These are phyloP conservation scores for Salix caprea DNA, from an alignment of 345 rosid genomes.

Conservation along the genomic window DNA sequence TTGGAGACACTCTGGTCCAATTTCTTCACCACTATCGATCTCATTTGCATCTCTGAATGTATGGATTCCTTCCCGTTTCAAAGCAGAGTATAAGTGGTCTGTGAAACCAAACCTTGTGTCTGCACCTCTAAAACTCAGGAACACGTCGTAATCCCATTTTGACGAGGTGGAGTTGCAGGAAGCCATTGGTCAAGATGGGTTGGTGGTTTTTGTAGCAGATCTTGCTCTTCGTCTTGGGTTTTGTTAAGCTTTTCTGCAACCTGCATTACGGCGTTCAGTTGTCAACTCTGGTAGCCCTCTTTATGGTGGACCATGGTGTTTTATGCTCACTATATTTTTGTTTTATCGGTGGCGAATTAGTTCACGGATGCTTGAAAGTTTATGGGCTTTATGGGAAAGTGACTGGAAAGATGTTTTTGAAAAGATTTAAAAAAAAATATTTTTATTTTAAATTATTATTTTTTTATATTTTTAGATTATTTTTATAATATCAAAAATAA, in stretches of 20 bases:
- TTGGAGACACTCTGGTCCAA: neutral
- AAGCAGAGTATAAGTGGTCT: constrained; percentile 6
- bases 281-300: neutral
- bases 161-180: neutral
- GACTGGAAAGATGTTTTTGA: no score
- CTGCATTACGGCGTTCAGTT: neutral
- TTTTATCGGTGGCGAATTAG: no score
- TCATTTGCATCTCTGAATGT: neutral
- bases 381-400: no score
- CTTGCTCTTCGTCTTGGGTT: neutral
- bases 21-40: neutral
- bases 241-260: neutral
- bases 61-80: neutral
- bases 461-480: no score
- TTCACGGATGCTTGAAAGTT: no score
- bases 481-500: no score
- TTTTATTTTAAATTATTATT: no score
- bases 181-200: neutral
- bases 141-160: constrained; percentile 7
- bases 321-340: neutral
- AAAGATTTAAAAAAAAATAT: no score
- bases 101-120: constrained; percentile 4
- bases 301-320: neutral
- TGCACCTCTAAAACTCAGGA: constrained; percentile 10
- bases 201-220: neutral